Conservation (phyloP, 495 filamentous ascomycete genomes). For the Aspergillus conjunctus region DNA sequence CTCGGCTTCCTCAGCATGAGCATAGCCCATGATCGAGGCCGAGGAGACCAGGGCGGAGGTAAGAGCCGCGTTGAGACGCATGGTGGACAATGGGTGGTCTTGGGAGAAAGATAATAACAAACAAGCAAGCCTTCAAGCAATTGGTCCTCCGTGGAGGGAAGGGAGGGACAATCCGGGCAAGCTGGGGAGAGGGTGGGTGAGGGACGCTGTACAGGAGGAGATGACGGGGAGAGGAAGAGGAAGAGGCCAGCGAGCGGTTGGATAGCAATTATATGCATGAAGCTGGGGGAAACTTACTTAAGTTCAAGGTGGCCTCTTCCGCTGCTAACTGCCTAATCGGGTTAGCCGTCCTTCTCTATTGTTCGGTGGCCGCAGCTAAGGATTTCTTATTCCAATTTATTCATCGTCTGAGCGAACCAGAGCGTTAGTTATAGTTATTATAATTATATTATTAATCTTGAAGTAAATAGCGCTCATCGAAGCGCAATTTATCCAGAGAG, state of each 20-base stretch:
- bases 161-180: slow-evolving; percentile 33
- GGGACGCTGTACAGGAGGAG: slow-evolving; percentile 19
- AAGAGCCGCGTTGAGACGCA: slow-evolving; percentile 74
- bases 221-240: slow-evolving; percentile 1
- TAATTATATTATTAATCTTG: too few species aligned
- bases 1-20: slow-evolving; percentile 71
- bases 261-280: slow-evolving; percentile 35
- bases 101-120: slow-evolving; percentile 30
- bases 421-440: too few species aligned
- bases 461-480: too few species aligned
- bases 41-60: slow-evolving; percentile 66
- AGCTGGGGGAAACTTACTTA: slow-evolving; percentile 22
- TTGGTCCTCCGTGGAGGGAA: slow-evolving; percentile 30
- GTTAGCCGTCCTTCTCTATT: slow-evolving; percentile 35
- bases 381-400: not conserved
- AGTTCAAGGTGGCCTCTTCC: slow-evolving; percentile 54
- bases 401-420: not conserved
- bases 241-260: slow-evolving; percentile 31
- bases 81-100: slow-evolving; percentile 48
- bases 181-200: slow-evolving; percentile 30
- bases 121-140: slow-evolving; percentile 31
- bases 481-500: too few species aligned
- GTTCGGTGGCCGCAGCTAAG: slow-evolving; percentile 21
- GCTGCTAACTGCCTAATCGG: slow-evolving; percentile 31
- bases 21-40: slow-evolving; percentile 70